Evolutionary conservation across 192 early-diverging fungal genomes (phyloP), one percentile per base, ranked within the genome.

Genomic region (Rhizoclosmatium sp.): DNA sequence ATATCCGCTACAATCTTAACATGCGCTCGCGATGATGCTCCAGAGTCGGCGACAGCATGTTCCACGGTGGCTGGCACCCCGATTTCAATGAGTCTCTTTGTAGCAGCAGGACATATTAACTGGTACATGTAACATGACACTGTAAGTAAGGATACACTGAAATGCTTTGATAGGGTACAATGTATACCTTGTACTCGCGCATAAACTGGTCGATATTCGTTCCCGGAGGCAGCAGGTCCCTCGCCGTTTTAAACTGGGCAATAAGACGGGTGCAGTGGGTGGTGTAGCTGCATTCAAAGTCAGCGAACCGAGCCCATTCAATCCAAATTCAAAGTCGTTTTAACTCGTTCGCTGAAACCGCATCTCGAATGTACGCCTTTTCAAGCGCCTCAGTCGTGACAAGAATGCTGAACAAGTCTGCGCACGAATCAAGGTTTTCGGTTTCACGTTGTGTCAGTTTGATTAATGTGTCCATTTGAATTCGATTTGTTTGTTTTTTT

Each of bases 1-100:
- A 91, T 94, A 78, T 98, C 93, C 0, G 94, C 95, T 21, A 96
- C 91, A 62, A 92, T 86, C 84, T 95, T 94, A n/a, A 91, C 92
- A 48, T 80, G 79, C 47, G 44, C 47, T 19, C 73, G 19, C 4
- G 90, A 46, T 16, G 74, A 61, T 7, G 79, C 41, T 42, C 14
- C 16, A 1, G 73, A 21, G 19, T 86, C 74, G 48, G 78, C 86
- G 10, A 89, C 89, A 0, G 91, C 93, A 86, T 98, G 97, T 80
- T 99, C 98, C 47, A 96, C 90, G 0, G 98, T 99, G 9, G 95
- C 94, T 1, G 98, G 98, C 0, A 99, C 95, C 0, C 98, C 98
- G n/a, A 97, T 94, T 81, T 95, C 93, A 69, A 99, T 84, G 40
- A 89, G 73, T 46, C 97, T 86, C 68, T 93, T 92, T 19, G 88